Evolutionary conservation across 2,329 filamentous ascomycete genomes (phyloP).

Genomic region (Diaporthe citrichinensis): DNA sequence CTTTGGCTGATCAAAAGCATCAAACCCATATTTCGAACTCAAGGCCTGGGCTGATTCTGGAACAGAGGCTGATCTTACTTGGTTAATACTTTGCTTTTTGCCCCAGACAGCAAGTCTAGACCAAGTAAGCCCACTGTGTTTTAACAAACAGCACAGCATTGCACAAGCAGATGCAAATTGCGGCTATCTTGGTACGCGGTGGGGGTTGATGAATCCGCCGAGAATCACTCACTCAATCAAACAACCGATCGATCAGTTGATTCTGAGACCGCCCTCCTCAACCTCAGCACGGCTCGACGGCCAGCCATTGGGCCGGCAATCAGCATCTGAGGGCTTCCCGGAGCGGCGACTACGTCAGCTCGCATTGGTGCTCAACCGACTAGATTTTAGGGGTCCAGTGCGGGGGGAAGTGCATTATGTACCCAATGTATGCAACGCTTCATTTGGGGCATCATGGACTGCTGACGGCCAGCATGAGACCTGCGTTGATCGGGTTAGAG

Average conservation of each 20-base stretch:
- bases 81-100: background rate
- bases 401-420: slow-evolving; percentile 13
- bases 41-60: slow-evolving; percentile 16
- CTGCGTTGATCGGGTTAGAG: slow-evolving; percentile 6
- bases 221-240: background rate
- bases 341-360: slow-evolving; percentile 16
- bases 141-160: background rate
- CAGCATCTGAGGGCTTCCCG: background rate
- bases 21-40: background rate
- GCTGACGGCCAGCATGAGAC: slow-evolving; percentile 1
- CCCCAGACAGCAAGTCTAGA: background rate
- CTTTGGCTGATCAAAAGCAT: background rate
- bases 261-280: background rate
- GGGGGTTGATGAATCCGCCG: background rate
- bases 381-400: slow-evolving; percentile 32
- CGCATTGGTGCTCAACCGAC: slow-evolving; percentile 5
- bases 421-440: background rate
- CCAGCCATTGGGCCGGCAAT: slow-evolving; percentile 14
- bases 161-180: background rate
- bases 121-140: background rate
- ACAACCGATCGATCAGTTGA: slow-evolving; percentile 13
- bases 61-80: background rate
- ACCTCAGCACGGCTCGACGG: background rate
- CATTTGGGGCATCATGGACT: slow-evolving; percentile 7
- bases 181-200: background rate